phyloP scores from a whole-genome alignment of 495 filamentous ascomycete genomes.

The Talaromyces ruber region DNA sequence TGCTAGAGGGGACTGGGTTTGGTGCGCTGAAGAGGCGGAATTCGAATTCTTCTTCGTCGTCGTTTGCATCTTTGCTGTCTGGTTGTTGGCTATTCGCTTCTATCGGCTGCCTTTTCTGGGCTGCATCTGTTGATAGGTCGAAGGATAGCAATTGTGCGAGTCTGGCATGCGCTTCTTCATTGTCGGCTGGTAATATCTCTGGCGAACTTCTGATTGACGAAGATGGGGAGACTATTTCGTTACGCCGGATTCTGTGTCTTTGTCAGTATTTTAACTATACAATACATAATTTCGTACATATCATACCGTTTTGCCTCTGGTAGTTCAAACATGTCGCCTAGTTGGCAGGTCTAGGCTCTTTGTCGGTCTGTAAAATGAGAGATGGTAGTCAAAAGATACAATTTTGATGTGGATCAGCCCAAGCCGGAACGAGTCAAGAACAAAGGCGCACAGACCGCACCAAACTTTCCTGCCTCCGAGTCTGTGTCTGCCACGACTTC shows the following conservation, averaged over 20 bases:
- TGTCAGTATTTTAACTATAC: slow-evolving; percentile 7
- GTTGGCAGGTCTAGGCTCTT: too few species aligned
- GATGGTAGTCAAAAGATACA: background rate
- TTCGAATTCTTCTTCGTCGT: slow-evolving; percentile 39
- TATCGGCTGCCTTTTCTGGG: background rate
- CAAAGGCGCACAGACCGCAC: background rate
- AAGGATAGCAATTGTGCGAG: slow-evolving; percentile 33
- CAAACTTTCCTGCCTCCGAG: background rate
- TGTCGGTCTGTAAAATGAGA: too few species aligned
- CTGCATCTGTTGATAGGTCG: slow-evolving; percentile 10
- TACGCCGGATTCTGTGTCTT: slow-evolving; percentile 28
- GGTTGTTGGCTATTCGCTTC: background rate
- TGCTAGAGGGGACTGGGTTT: slow-evolving; percentile 3
- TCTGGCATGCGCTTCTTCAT: slow-evolving; percentile 26
- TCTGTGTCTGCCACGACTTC: too few species aligned
- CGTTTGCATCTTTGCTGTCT: slow-evolving; percentile 5
- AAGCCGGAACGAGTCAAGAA: background rate
- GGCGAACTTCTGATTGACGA: slow-evolving; percentile 28
- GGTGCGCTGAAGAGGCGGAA: slow-evolving; percentile 38
- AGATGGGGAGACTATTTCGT: slow-evolving; percentile 27
- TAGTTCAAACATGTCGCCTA: slow-evolving; percentile 29
- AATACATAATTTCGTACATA: background rate
- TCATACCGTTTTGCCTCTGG: slow-evolving; percentile 34
- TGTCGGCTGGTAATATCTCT: slow-evolving; percentile 13
- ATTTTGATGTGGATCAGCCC: background rate